Percentiles rank a stretch among this genome's conserved stretches.
Evolutionary conservation across 805 yeast genomes (phyloP).

Genomic region (Candida ovalis): DNA sequence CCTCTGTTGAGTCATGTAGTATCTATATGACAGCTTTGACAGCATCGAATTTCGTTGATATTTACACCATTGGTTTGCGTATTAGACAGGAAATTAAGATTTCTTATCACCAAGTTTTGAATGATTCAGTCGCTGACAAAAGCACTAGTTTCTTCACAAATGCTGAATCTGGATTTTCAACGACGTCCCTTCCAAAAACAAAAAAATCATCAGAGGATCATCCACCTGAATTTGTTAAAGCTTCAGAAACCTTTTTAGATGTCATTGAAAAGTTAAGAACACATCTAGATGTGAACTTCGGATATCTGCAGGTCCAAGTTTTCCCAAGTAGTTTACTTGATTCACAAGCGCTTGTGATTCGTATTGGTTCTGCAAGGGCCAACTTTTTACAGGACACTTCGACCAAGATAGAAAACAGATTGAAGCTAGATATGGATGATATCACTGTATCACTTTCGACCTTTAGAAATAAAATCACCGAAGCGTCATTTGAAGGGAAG

Average conservation of each 20-base stretch:
- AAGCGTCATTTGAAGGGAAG: conserved; percentile 38
- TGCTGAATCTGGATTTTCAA: not conserved
- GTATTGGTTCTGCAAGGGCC: conserved; percentile 52
- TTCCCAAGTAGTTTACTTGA: conserved; percentile 84
- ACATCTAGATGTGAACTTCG: conserved; percentile 58
- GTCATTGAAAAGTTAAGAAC: conserved; percentile 53
- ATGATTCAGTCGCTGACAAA: conserved; percentile 43
- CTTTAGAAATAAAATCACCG: conserved; percentile 47
- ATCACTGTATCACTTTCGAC: conserved; percentile 65
- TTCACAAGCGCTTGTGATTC: conserved; percentile 64
- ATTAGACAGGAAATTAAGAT: conserved; percentile 68
- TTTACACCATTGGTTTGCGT: conserved; percentile 64
- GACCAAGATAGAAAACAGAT: conserved; percentile 46
- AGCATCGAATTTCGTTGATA: conserved; percentile 78
- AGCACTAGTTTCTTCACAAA: not conserved
- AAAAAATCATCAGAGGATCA: not conserved
- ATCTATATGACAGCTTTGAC: conserved; percentile 78
- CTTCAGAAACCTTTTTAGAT: conserved; percentile 20
- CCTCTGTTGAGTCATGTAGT: conserved; percentile 49
- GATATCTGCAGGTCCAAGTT: conserved; percentile 54
- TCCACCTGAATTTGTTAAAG: not conserved
- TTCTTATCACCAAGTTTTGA: conserved; percentile 72
- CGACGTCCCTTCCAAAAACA: not conserved
- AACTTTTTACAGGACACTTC: conserved; percentile 47
- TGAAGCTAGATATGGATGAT: conserved; percentile 60